Evolutionary conservation across 768 basidiomycete genomes (phyloP).

Genomic region (Trametes punicea): DNA sequence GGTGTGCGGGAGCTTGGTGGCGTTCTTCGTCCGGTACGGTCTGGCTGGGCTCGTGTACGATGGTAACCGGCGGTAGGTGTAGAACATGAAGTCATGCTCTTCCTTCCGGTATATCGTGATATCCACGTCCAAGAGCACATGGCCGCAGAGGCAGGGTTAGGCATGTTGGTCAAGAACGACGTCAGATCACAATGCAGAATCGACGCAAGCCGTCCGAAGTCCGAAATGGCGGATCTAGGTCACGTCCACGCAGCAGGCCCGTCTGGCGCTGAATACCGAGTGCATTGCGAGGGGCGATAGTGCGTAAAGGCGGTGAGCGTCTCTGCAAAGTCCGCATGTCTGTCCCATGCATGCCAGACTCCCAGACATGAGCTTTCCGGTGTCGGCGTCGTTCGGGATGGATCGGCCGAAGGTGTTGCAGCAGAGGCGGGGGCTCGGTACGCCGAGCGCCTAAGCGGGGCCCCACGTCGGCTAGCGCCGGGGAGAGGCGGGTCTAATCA

Average conservation of each 20-base stretch:
- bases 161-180: background rate
- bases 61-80: constrained; percentile 71
- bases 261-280: background rate
- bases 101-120: background rate
- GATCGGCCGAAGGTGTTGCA: constrained; percentile 18
- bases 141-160: background rate
- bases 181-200: background rate
- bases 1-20: constrained; percentile 73
- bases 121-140: background rate
- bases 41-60: constrained; percentile 88
- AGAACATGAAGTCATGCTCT: background rate
- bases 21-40: constrained; percentile 88
- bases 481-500: constrained; percentile 14
- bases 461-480: constrained; percentile 14
- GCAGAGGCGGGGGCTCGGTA: constrained; percentile 14
- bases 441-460: constrained; percentile 18
- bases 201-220: constrained; percentile 5
- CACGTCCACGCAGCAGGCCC: constrained; percentile 2
- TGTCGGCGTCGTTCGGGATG: background rate
- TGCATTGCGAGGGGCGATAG: constrained; percentile 4
- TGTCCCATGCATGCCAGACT: background rate
- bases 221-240: constrained; percentile 2
- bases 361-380: background rate
- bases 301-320: constrained; percentile 14
- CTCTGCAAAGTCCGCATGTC: background rate